A percentile compares a stretch with the other conserved stretches of the same genome.
phyloP scores from a whole-genome alignment of 768 basidiomycete species.

The Macrolepiota fuliginosa region DNA sequence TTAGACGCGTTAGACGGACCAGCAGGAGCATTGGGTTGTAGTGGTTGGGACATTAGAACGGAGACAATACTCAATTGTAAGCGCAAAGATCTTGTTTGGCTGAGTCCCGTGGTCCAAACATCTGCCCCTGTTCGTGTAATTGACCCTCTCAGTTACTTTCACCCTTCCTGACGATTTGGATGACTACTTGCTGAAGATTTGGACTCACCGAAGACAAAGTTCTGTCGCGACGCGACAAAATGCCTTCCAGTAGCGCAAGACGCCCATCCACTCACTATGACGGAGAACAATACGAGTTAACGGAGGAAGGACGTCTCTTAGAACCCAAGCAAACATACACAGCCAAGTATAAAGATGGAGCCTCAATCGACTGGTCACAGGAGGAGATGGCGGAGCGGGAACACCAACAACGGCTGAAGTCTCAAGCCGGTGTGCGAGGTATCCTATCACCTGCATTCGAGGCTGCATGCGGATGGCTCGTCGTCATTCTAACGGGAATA shows the following conservation, averaged over 20 bases:
- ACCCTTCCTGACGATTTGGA: neutral
- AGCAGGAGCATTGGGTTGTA: slow-evolving; percentile 11
- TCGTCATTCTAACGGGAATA: slow-evolving; percentile 63
- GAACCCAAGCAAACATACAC: slow-evolving; percentile 25
- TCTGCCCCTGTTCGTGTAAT: neutral
- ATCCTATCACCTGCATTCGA: slow-evolving; percentile 54
- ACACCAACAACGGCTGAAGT: slow-evolving; percentile 44
- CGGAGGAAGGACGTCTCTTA: slow-evolving; percentile 38
- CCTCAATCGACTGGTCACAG: slow-evolving; percentile 67
- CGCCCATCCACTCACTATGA: neutral
- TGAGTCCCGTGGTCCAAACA: slow-evolving; percentile 11
- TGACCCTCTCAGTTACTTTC: slow-evolving; percentile 3
- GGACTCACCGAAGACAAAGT: neutral
- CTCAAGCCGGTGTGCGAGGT: slow-evolving; percentile 55
- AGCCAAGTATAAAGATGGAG: slow-evolving; percentile 53
- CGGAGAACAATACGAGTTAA: slow-evolving; percentile 41
- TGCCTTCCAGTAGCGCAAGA: neutral
- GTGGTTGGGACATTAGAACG: slow-evolving; percentile 4
- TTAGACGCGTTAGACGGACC: slow-evolving; percentile 14
- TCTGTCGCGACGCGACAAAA: neutral
- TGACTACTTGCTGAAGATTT: neutral
- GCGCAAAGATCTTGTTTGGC: slow-evolving; percentile 4
- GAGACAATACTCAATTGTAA: neutral
- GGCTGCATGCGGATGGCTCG: slow-evolving; percentile 60
- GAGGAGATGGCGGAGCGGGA: slow-evolving; percentile 65